These are phyloP conservation scores for Inonotus obliquus DNA, from an alignment of 1,284 basidiomycete genomes.

Conservation along the genomic window DNA sequence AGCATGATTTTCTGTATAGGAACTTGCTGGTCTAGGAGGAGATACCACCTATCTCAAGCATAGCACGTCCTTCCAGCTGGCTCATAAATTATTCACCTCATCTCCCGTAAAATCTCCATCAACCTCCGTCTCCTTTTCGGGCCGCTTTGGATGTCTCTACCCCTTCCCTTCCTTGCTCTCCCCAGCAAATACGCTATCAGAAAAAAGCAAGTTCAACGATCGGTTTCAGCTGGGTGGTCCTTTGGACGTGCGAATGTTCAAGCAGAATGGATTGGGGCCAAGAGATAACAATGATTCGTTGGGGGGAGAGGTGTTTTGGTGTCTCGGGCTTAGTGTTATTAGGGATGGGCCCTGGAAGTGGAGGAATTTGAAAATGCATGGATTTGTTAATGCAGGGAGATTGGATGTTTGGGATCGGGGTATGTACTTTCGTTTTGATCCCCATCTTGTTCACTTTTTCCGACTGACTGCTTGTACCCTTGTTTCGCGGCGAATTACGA, in stretches of 20 bases:
- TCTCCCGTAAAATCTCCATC: not conserved
- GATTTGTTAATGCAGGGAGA: conserved; percentile 84
- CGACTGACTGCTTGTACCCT: not conserved
- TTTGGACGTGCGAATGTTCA: conserved; percentile 84
- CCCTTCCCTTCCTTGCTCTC: conserved; percentile 36
- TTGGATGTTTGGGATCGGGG: conserved; percentile 63
- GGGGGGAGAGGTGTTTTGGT: conserved; percentile 89
- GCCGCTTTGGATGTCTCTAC: not conserved
- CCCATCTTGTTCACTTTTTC: not conserved
- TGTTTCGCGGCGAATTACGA: not conserved
- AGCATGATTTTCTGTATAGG: conserved; percentile 31
- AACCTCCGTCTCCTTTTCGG: not conserved
- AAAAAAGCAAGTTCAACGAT: conserved; percentile 69
- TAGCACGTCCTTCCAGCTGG: conserved; percentile 62
- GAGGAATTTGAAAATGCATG: conserved; percentile 88
- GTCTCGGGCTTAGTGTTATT: conserved; percentile 76
- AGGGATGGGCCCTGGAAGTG: conserved; percentile 76
- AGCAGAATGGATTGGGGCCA: conserved; percentile 80
- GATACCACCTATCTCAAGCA: conserved; percentile 72
- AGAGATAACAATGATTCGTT: conserved; percentile 74
- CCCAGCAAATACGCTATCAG: conserved; percentile 48
- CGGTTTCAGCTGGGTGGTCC: conserved; percentile 94
- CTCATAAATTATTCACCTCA: conserved; percentile 42
- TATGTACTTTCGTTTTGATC: conserved; percentile 30
- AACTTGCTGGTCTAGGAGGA: conserved; percentile 76